phyloP scores from a whole-genome alignment of 2,329 filamentous ascomycete genomes.

The Paraphaeosphaeria sporulosa region DNA sequence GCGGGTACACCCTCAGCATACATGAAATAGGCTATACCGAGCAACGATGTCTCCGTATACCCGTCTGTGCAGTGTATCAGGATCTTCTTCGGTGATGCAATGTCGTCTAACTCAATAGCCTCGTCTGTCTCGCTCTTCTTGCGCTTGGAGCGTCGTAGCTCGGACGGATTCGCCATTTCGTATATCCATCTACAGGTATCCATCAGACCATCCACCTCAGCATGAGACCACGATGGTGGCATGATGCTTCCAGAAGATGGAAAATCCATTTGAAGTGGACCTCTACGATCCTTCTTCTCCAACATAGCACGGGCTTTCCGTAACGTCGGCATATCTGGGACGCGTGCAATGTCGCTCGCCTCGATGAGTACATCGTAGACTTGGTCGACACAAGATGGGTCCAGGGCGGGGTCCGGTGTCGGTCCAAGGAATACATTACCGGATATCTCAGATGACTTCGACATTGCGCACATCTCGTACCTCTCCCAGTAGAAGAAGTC shows the following conservation, averaged over 20 bases:
- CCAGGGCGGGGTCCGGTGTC: constrained; percentile 73
- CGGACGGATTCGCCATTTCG: constrained; percentile 73
- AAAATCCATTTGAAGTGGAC: constrained; percentile 74
- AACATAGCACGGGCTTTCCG: constrained; percentile 66
- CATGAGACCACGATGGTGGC: constrained; percentile 81
- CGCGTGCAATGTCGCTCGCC: constrained; percentile 81
- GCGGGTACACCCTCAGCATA: constrained; percentile 84
- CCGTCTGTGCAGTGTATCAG: constrained; percentile 94
- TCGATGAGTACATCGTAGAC: constrained; percentile 88
- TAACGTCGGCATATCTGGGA: constrained; percentile 74
- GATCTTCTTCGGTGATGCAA: constrained; percentile 66
- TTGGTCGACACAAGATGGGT: constrained; percentile 54
- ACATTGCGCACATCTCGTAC: constrained; percentile 93
- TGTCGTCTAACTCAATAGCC: constrained; percentile 62
- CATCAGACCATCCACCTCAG: constrained; percentile 83
- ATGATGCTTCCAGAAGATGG: constrained; percentile 94
- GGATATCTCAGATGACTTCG: constrained; percentile 85
- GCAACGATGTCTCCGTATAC: constrained; percentile 91
- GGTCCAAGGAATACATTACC: constrained; percentile 90
- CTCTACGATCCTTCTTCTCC: constrained; percentile 51
- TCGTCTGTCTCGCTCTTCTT: constrained; percentile 58
- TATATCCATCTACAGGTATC: constrained; percentile 92
- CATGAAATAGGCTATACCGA: constrained; percentile 91
- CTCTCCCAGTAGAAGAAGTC: constrained; percentile 92
- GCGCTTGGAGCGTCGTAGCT: constrained; percentile 51